A percentile compares a stretch with the other conserved stretches of the same genome.
Conservation (phyloP, 78 protist species). For the Dictyostelium capitatum region DNA sequence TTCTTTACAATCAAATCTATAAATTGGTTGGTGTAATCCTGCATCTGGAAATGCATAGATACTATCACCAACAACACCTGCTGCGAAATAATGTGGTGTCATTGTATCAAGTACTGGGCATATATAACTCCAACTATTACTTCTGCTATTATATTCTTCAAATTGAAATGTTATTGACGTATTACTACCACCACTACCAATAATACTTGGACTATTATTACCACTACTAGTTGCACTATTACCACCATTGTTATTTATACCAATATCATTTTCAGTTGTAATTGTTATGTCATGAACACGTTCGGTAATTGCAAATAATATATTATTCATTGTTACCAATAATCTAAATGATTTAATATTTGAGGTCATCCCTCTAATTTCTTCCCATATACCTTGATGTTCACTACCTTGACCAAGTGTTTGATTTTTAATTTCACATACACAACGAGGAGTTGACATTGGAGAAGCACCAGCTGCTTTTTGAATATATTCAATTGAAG, state of each 20-base stretch:
- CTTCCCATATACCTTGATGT: conserved; percentile 73
- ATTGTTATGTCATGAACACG: not conserved
- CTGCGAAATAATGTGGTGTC: conserved; percentile 15
- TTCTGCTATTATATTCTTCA: conserved; percentile 47
- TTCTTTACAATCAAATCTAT: conserved; percentile 19
- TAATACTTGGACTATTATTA: not conserved
- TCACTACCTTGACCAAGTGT: conserved; percentile 31
- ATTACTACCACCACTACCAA: not conserved
- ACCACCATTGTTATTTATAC: not conserved
- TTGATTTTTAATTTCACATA: conserved; percentile 25
- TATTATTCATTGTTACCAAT: conserved; percentile 16
- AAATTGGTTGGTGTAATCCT: conserved; percentile 60
- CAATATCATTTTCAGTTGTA: not conserved
- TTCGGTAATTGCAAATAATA: conserved; percentile 71
- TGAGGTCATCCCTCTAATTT: conserved; percentile 20
- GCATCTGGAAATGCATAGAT: conserved; percentile 75
- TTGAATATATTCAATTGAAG: conserved; percentile 3
- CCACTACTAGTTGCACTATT: not conserved
- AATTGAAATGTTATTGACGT: conserved; percentile 31
- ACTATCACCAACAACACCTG: conserved; percentile 48
- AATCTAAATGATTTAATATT: conserved; percentile 49
- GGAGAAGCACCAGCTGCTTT: conserved; percentile 8
- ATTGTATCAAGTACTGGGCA: conserved; percentile 57
- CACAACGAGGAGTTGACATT: conserved; percentile 63
- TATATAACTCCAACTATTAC: conserved; percentile 38